A percentile compares a stretch with the other conserved stretches of the same genome.
Evolutionary conservation across 495 filamentous ascomycete species (phyloP).

Genomic region (Penicillium coffeae): DNA sequence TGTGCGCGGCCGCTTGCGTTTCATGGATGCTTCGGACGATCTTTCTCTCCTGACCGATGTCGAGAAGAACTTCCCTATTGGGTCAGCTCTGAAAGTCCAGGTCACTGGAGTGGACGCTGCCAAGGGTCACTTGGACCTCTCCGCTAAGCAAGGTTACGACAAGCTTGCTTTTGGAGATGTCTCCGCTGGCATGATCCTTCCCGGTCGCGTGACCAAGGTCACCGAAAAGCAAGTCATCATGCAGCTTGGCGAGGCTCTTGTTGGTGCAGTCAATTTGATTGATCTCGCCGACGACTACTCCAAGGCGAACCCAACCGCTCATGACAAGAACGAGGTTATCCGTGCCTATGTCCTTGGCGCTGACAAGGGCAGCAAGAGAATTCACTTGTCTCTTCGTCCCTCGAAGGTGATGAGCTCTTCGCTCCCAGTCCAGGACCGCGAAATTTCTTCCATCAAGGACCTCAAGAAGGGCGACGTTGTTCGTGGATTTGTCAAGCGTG

Average conservation of each 20-base stretch:
- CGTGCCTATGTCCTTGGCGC: slow-evolving; percentile 77
- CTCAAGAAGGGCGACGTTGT: slow-evolving; percentile 75
- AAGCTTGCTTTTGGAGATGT: slow-evolving; percentile 64
- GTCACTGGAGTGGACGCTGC: slow-evolving; percentile 71
- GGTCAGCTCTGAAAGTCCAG: slow-evolving; percentile 74
- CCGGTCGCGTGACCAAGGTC: slow-evolving; percentile 79
- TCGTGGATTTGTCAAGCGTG: slow-evolving; percentile 83
- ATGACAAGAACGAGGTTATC: slow-evolving; percentile 78
- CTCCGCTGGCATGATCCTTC: slow-evolving; percentile 71
- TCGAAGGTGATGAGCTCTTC: slow-evolving; percentile 86
- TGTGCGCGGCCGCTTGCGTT: slow-evolving; percentile 75
- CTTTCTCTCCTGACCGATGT: slow-evolving; percentile 70
- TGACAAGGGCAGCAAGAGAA: slow-evolving; percentile 76
- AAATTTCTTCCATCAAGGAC: slow-evolving; percentile 64
- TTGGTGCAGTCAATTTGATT: slow-evolving; percentile 68
- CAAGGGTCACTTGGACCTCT: slow-evolving; percentile 75
- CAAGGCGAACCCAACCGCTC: slow-evolving; percentile 61
- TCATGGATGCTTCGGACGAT: slow-evolving; percentile 83
- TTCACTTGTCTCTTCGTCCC: slow-evolving; percentile 77
- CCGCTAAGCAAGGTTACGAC: slow-evolving; percentile 57
- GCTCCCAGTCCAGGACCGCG: slow-evolving; percentile 73
- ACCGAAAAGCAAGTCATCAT: slow-evolving; percentile 79
- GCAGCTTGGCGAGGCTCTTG: slow-evolving; percentile 72
- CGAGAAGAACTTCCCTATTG: slow-evolving; percentile 80
- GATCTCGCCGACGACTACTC: slow-evolving; percentile 85